Base-by-base conservation (phyloP, 108 stramenopile species). In the Nitzschia putrida region DNA sequence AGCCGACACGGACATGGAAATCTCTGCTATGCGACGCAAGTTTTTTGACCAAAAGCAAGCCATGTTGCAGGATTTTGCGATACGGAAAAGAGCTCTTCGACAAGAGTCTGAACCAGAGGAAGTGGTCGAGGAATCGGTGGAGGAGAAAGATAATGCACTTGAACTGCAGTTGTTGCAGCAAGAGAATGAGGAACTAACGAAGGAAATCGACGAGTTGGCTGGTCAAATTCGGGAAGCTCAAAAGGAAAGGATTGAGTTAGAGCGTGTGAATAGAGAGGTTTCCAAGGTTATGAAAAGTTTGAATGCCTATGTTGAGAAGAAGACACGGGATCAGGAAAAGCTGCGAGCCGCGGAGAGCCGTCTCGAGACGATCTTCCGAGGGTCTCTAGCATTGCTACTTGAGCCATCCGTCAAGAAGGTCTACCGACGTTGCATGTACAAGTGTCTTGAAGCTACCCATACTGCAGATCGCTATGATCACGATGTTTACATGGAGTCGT, bases 351-450 rank as follows among this genome's bases (percentile, higher is more conserved):
- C 44, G 7, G 45, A 47, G 8, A 16, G 8, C 3, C 44, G 24
- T 16, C 45, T 64, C 3, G 44, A 20, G 10, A 64, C 34, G 21
- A 64, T 64, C 22, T 24, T 22, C 22, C 16, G 23, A 0, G 63
- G 63, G 1, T 39, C 63, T 2, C n/a, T 64, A 1, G 41, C 45
- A 8, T 44, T 64, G 1, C 16, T 42, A 3, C 20, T 64, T 10
- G 63, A 64, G 45, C 21, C n/a, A 8, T 3, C 20, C 3, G n/a
- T 64, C 22, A 41, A 37, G 38, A 64, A 64, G 9, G 13, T 49
- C 10, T 64, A 47, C 23, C 63, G 63, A 24, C 14, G 45, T 2
- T 42, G 4, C 20, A 64, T 64, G n/a, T 64, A 64, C 63, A 64
- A 41, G 24, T 44, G 42, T 21, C 3, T 41, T 2, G 13, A 49